phyloP scores from a whole-genome alignment of 352 stramenopile species.

The Pythium aquatile region DNA sequence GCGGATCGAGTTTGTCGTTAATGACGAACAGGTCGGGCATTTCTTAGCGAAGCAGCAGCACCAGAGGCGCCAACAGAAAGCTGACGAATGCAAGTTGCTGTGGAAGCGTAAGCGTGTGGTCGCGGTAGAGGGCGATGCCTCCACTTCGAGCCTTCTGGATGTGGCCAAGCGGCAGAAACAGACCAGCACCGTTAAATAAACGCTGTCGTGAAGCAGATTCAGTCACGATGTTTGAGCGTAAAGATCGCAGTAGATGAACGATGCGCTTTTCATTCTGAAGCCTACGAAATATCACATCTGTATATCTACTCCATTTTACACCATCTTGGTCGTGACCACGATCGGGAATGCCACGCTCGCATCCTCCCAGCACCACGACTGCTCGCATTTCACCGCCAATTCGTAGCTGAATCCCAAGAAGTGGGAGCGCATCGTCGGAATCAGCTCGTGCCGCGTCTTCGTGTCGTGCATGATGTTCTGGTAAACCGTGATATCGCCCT shows the following conservation, averaged over 20 bases:
- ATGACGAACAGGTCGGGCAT: conserved; percentile 60
- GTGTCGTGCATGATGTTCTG: conserved; percentile 6
- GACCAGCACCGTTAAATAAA: no score
- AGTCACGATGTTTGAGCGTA: no score
- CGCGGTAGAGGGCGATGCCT: conserved; percentile 55
- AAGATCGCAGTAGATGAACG: no score
- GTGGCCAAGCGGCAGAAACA: conserved; percentile 82
- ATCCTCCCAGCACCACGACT: conserved; percentile 15
- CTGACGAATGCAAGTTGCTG: conserved; percentile 69
- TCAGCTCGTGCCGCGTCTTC: not conserved
- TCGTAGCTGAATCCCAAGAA: conserved; percentile 12
- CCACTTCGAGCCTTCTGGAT: conserved; percentile 50
- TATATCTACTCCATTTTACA: not conserved
- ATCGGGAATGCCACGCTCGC: conserved; percentile 6
- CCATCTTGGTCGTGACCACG: conserved; percentile 10
- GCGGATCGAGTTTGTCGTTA: conserved; percentile 73
- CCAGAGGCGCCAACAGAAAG: conserved; percentile 70
- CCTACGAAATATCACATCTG: no score
- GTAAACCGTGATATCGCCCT: not conserved
- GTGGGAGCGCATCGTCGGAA: conserved; percentile 13
- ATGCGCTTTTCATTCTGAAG: no score
- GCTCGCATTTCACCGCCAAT: conserved; percentile 5
- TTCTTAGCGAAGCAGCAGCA: conserved; percentile 71
- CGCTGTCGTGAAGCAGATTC: no score
- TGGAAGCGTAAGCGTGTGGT: conserved; percentile 80